Conservation (phyloP, 805 yeast genomes). For the Crinitomyces ghanaensis region DNA sequence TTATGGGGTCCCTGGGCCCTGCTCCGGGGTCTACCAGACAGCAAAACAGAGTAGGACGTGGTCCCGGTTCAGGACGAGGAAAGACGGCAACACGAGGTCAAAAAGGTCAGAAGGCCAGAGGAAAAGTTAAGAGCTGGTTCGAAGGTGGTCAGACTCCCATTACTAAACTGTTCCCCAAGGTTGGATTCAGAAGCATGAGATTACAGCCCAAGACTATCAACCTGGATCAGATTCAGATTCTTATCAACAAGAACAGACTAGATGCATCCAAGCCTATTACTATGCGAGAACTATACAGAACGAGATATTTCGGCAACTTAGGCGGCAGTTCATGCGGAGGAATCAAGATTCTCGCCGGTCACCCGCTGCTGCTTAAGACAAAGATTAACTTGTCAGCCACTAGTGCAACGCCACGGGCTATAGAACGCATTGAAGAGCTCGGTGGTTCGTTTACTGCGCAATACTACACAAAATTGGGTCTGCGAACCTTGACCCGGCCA, state of each 20-base stretch:
- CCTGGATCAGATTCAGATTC: conserved; percentile 56
- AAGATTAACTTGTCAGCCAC: conserved; percentile 74
- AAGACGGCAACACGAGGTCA: conserved; percentile 96
- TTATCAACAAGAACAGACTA: conserved; percentile 57
- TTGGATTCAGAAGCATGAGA: conserved; percentile 48
- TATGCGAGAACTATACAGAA: conserved; percentile 63
- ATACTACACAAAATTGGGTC: conserved; percentile 55
- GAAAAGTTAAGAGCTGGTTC: conserved; percentile 81
- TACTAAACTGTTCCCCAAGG: conserved; percentile 70
- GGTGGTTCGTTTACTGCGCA: conserved; percentile 69
- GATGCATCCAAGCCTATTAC: conserved; percentile 41
- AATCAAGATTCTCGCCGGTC: conserved; percentile 67
- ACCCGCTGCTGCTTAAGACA: conserved; percentile 32
- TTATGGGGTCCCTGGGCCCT: conserved; percentile 20
- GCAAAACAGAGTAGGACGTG: conserved; percentile 74
- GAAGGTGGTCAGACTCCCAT: conserved; percentile 99
- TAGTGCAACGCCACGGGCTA: conserved; percentile 65
- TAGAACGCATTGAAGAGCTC: conserved; percentile 53
- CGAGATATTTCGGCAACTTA: conserved; percentile 62
- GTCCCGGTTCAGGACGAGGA: conserved; percentile 81
- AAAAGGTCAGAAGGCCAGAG: conserved; percentile 96
- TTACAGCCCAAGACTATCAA: conserved; percentile 39
- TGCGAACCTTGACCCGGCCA: conserved; percentile 69
- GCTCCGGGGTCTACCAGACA: conserved; percentile 25
- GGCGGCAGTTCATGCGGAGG: conserved; percentile 63